Conservation (phyloP, 2,329 filamentous ascomycete genomes). For the Furcasterigmium sp. region DNA sequence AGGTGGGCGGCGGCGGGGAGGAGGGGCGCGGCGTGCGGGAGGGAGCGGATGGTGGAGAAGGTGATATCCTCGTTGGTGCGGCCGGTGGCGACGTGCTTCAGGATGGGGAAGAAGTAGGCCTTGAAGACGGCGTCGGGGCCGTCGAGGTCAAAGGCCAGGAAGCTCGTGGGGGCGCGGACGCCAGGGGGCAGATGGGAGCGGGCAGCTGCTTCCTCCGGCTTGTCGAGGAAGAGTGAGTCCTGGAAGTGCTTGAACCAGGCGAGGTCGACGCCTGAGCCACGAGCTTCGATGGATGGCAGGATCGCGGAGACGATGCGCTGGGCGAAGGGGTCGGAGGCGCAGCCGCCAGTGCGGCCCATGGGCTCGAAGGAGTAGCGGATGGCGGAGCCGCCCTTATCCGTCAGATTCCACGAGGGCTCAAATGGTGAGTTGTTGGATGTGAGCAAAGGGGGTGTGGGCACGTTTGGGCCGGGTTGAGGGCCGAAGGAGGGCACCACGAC, state of each 20-base stretch:
- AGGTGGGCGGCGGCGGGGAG: conserved; percentile 12
- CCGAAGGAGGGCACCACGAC: conserved; percentile 11
- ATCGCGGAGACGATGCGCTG: conserved; percentile 10
- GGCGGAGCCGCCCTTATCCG: conserved; percentile 8
- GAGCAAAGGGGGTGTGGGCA: conserved; percentile 8
- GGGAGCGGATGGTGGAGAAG: conserved; percentile 16
- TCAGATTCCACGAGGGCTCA: conserved; percentile 11
- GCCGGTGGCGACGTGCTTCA: conserved; percentile 17
- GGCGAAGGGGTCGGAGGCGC: conserved; percentile 8
- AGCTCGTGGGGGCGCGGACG: conserved; percentile 16
- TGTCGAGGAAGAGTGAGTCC: conserved; percentile 13
- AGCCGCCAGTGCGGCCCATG: conserved; percentile 9
- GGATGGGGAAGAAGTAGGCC: conserved; percentile 18
- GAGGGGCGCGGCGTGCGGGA: conserved; percentile 13
- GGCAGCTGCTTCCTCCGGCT: conserved; percentile 9
- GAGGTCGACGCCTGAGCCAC: conserved; percentile 7
- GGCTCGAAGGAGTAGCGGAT: conserved; percentile 13
- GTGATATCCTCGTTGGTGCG: conserved; percentile 13
- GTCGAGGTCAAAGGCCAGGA: conserved; percentile 19
- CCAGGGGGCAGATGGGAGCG: conserved; percentile 10
- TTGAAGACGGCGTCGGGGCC: conserved; percentile 14
- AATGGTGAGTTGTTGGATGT: conserved; percentile 11
- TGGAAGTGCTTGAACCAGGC: conserved; percentile 17
- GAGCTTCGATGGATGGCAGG: conserved; percentile 7
- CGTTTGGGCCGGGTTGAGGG: conserved; percentile 4